Base-by-base conservation (phyloP, 2,329 filamentous ascomycete genomes). In the Madurella mycetomatis region DNA sequence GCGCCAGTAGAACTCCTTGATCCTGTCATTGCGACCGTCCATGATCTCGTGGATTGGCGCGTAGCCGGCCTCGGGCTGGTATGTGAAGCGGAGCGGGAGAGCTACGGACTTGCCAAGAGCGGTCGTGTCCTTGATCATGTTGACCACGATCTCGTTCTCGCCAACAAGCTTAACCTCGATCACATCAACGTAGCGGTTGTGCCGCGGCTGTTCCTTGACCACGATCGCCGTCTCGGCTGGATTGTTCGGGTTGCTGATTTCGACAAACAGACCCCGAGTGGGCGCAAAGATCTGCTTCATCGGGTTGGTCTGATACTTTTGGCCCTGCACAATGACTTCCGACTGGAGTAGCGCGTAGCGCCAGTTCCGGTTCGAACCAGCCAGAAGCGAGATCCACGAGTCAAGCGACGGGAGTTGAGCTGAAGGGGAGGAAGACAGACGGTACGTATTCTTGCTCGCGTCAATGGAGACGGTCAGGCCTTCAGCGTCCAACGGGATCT, bases 1-100 rank as follows among this genome's bases (percentile, higher is more conserved):
- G 64, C 86, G 86, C 85, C 95, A 99, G 80, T 99, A 99, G 72
- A 99, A 99, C 72, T 96, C 90, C 79, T 99, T 99, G 79, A 99
- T 97, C 61, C 90, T 88, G 69, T 99, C 92, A 69, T 99, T 99
- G 67, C 94, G 90, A 52, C 84, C 87, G 37, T 91, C 83, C 94
- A 99, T 99, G 60, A 97, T 88, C 72, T 99, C 94, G 58, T 87
- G 87, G 63, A 99, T 96, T 16, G 94, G 94, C n/a, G 95, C 92
- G 69, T 96, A 99, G 31, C 94, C 94, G 53, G 90, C 87, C 72
- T 97, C 92, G 1, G 94, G 94, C 69, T 92, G 89, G 74, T 99
- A 99, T 5, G 83, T 90, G 76, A 97, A 97, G 68, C 86, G 84
- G 62, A 99, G 84, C 18, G 89, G 87, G 54, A 99, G 76, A 18